Percentiles rank a stretch among this genome's conserved stretches.
Conservation (phyloP, 441 rosid genomes). For the Eruca vesicaria region DNA sequence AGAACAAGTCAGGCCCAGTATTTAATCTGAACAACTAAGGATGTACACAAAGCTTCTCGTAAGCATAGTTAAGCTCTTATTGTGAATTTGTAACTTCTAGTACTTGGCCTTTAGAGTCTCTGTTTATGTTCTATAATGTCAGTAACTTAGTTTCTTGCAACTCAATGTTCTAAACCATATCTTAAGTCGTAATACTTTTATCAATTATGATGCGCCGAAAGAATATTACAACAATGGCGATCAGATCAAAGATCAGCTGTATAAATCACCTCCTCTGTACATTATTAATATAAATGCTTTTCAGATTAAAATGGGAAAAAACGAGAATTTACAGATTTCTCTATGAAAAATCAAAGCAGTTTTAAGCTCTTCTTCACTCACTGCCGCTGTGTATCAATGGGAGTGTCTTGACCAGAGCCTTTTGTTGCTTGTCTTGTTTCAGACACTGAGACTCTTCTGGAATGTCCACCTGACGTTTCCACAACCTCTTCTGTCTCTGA, state of each 20-base stretch:
- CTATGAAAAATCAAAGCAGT: conserved; percentile 29
- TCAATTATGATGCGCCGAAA: conserved; percentile 30
- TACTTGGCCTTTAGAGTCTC: too few species aligned
- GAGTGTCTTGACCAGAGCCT: conserved; percentile 62
- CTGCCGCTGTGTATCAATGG: conserved; percentile 64
- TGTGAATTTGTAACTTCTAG: too few species aligned
- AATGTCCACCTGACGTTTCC: conserved; percentile 55
- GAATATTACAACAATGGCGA: conserved; percentile 35
- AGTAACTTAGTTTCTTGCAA: too few species aligned
- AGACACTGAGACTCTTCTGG: conserved; percentile 65
- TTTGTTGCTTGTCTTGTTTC: conserved; percentile 74
- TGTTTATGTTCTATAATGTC: too few species aligned
- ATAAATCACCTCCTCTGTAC: conserved; percentile 39
- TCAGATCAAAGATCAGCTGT: conserved; percentile 20
- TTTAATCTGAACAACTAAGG: too few species aligned
- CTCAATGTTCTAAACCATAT: too few species aligned
- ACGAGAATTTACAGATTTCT: conserved; percentile 67
- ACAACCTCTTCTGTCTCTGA: conserved; percentile 62
- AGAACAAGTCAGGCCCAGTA: background rate
- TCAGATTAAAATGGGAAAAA: conserved; percentile 17
- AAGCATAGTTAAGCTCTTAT: too few species aligned
- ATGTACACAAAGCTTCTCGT: too few species aligned
- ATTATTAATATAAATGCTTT: conserved; percentile 27
- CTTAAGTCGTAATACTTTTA: too few species aligned
- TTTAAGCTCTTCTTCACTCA: conserved; percentile 33